Evolutionary conservation across 371 early-diverging fungal species (phyloP).

Genomic region (Cokeromyces recurvatus): DNA sequence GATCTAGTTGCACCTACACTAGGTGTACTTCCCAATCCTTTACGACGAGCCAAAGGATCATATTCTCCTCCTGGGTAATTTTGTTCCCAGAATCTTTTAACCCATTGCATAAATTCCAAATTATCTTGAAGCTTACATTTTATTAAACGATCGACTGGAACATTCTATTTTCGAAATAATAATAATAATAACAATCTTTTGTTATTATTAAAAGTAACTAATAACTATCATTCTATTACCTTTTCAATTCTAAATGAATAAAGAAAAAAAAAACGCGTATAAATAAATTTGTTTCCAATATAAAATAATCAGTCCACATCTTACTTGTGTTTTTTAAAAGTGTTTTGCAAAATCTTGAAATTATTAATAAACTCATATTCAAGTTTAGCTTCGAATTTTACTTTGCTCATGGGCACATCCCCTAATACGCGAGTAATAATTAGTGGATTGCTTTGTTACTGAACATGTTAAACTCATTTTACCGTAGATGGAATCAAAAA

Average conservation of each 20-base stretch:
- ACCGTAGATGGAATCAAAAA: conserved; percentile 90
- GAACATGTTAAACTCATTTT: conserved; percentile 6
- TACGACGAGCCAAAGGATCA: conserved; percentile 78
- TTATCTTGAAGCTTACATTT: conserved; percentile 97
- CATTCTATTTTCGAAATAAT: no score
- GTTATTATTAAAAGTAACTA: neutral
- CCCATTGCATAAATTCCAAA: conserved; percentile 94
- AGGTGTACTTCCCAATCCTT: conserved; percentile 41
- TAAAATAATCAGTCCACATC: conserved; percentile 2
- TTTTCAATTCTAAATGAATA: conserved; percentile 19
- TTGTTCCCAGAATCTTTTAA: conserved; percentile 85
- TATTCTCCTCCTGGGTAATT: conserved; percentile 79
- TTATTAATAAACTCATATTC: conserved; percentile 91
- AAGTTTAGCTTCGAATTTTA: conserved; percentile 88
- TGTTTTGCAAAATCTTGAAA: conserved; percentile 85
- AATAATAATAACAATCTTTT: no score
- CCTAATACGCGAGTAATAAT: conserved; percentile 31
- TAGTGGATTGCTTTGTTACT: neutral
- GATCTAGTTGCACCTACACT: conserved; percentile 9
- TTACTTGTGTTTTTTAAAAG: conserved; percentile 77
- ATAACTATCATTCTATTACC: conserved; percentile 13
- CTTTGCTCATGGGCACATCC: conserved; percentile 75
- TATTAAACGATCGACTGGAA: conserved; percentile 82
- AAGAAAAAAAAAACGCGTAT: no score
- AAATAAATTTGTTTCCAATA: no score